phyloP scores from a whole-genome alignment of 306 rosid genomes.

The Cucurbita pepo region DNA sequence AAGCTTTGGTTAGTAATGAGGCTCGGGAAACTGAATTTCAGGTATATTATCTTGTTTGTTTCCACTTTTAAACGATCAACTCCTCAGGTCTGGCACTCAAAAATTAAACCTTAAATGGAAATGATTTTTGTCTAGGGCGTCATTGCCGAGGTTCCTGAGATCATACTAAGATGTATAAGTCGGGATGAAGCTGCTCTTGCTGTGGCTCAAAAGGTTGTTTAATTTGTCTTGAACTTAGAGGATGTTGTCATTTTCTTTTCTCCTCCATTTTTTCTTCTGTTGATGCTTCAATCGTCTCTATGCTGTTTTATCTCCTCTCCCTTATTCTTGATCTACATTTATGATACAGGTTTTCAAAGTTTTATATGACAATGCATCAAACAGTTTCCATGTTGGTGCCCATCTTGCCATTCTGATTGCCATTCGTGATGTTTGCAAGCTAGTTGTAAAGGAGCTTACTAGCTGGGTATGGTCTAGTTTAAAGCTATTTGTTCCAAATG shows the following conservation, averaged over 20 bases:
- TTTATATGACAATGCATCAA: slow-evolving; percentile 69
- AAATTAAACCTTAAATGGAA: neutral
- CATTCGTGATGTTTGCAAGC: slow-evolving; percentile 99
- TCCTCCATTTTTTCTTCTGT: neutral
- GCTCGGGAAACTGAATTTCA: slow-evolving; percentile 68
- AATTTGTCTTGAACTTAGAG: neutral
- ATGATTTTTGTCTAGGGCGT: slow-evolving; percentile 36
- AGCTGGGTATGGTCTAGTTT: slow-evolving; percentile 64
- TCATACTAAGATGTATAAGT: slow-evolving; percentile 74
- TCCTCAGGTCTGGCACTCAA: neutral
- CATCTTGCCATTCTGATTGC: slow-evolving; percentile 81
- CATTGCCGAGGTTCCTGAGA: slow-evolving; percentile 84
- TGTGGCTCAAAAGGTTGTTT: slow-evolving; percentile 87
- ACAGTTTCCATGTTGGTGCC: slow-evolving; percentile 51
- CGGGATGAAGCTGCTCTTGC: slow-evolving; percentile 99
- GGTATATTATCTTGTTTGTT: slow-evolving; percentile 24
- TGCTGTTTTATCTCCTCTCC: neutral
- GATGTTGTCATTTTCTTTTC: neutral
- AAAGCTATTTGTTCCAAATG: neutral
- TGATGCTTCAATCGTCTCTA: neutral
- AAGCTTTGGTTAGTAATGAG: slow-evolving; percentile 54
- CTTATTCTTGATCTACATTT: neutral
- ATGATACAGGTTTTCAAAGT: slow-evolving; percentile 62
- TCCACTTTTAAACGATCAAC: neutral
- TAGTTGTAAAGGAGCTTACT: slow-evolving; percentile 85